Conservation (phyloP, 257 asterid species). For the Solanum habrochaites region DNA sequence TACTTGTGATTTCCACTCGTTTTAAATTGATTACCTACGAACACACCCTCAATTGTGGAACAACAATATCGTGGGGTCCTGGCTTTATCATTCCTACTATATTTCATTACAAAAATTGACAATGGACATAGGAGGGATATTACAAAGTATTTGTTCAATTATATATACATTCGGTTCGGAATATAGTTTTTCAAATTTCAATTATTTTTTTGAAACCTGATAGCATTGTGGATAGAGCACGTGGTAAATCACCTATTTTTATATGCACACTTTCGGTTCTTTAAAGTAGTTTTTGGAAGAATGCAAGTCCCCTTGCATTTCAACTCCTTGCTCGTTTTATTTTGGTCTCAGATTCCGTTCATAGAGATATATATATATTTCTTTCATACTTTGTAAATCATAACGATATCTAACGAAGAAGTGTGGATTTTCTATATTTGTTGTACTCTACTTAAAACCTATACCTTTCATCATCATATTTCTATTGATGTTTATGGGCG, state of each 20-base stretch:
- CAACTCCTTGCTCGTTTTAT: neutral
- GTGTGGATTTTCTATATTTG: fast-evolving
- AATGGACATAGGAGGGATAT: neutral
- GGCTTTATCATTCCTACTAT: too few relatives aligned
- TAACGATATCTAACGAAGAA: fast-evolving
- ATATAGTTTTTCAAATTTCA: neutral
- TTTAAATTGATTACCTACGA: too few relatives aligned
- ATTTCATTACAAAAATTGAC: too few relatives aligned
- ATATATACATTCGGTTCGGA: too few relatives aligned
- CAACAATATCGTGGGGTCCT: too few relatives aligned
- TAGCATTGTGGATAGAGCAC: neutral
- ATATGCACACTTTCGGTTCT: neutral
- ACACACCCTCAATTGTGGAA: too few relatives aligned
- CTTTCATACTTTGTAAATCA: neutral
- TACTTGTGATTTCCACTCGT: too few relatives aligned
- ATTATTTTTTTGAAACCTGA: neutral
- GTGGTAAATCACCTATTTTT: too few relatives aligned
- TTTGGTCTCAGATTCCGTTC: neutral
- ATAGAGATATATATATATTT: neutral
- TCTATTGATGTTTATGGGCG: neutral
- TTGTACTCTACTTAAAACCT: neutral
- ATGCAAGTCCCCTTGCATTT: too few relatives aligned
- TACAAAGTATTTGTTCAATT: neutral
- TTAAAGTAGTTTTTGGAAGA: neutral
- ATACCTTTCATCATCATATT: neutral